phyloP scores from a whole-genome alignment of 768 basidiomycete species.

The Pisolithus sp. region DNA sequence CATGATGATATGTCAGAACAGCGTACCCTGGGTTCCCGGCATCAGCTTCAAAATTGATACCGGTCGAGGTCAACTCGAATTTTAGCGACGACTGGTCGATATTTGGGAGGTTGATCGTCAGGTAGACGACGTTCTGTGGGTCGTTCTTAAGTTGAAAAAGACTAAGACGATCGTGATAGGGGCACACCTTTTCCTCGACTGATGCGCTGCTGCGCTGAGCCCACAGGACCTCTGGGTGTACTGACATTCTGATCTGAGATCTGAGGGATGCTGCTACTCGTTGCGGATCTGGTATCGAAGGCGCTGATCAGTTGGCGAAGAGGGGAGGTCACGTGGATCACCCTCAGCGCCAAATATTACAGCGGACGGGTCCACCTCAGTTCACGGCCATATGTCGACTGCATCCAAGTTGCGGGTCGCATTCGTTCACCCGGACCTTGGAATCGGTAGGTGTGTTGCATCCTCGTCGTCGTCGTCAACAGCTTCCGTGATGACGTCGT shows the following conservation, averaged over 20 bases:
- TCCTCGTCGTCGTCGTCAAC: not conserved
- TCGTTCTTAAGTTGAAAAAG: not conserved
- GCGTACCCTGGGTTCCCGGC: constrained; percentile 37
- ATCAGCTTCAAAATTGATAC: constrained; percentile 58
- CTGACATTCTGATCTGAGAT: constrained; percentile 27
- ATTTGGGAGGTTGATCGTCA: constrained; percentile 81
- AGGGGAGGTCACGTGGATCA: too few species aligned
- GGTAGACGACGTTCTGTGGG: constrained; percentile 75
- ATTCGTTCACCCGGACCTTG: constrained; percentile 91
- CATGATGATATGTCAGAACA: not conserved
- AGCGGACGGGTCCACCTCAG: too few species aligned
- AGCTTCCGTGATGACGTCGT: not conserved
- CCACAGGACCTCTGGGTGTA: constrained; percentile 89
- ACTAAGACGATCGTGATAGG: not conserved
- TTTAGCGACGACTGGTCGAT: constrained; percentile 51
- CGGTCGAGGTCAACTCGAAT: constrained; percentile 51
- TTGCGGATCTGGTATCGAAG: too few species aligned
- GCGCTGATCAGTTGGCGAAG: too few species aligned
- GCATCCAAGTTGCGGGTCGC: constrained; percentile 47
- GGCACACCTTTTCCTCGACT: constrained; percentile 58
- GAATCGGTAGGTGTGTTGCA: constrained; percentile 58
- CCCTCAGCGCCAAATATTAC: too few species aligned
- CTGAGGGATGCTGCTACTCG: too few species aligned
- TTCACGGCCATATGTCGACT: not conserved
- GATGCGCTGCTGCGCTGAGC: constrained; percentile 83